Evolutionary conservation across 148 eudicot species (phyloP).

Genomic region (Vaccinium corymbosum): DNA sequence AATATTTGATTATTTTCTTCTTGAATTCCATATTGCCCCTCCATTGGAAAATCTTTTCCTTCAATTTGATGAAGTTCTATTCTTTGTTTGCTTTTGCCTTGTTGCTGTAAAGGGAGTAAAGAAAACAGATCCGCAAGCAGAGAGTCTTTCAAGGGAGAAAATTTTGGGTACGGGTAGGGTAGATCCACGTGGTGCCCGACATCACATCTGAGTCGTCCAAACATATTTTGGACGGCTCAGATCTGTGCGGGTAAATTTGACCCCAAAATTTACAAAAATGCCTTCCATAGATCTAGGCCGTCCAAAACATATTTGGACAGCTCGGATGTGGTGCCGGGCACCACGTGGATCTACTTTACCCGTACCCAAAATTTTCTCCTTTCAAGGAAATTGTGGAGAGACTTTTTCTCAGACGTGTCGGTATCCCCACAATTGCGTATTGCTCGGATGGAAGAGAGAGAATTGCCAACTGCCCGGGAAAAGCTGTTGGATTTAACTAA

Average conservation of each 20-base stretch:
- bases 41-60: slow-evolving; percentile 15
- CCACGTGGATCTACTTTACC: no score
- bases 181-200: no score
- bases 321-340: no score
- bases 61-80: background rate
- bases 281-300: no score
- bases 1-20: slow-evolving; percentile 18
- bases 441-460: background rate
- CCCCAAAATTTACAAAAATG: no score
- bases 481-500: slow-evolving; percentile 15
- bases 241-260: no score
- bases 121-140: background rate
- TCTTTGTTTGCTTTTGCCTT: background rate
- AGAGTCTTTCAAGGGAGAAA: background rate
- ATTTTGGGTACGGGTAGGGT: no score
- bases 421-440: background rate
- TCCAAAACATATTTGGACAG: no score
- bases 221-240: no score
- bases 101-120: background rate
- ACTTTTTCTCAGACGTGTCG: slow-evolving; percentile 1
- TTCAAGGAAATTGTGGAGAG: background rate
- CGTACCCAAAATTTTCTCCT: background rate
- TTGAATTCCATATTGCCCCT: slow-evolving; percentile 4
- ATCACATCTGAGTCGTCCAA: no score
- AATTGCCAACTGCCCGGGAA: slow-evolving; percentile 9